Percentiles rank a stretch among this genome's conserved stretches.
Conservation (phyloP, 2,329 filamentous ascomycete genomes). For the Penicillium sp. region DNA sequence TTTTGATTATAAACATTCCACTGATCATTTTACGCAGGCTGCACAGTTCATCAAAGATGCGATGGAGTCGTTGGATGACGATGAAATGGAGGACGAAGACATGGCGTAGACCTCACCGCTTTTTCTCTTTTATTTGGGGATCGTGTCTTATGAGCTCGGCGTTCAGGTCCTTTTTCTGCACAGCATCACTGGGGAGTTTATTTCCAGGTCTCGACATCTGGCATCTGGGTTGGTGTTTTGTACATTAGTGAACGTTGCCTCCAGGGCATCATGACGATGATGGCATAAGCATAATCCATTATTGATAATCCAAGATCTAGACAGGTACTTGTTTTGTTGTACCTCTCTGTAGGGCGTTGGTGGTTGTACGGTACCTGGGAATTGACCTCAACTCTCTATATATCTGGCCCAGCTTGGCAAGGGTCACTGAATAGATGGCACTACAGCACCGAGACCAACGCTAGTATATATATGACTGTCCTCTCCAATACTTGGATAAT, state of each 20-base stretch:
- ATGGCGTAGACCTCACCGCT: constrained; percentile 40
- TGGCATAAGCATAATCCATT: constrained; percentile 17
- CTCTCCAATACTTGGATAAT: too few relatives aligned
- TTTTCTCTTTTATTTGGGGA: constrained; percentile 13
- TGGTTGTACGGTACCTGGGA: not conserved
- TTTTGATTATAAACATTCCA: not conserved
- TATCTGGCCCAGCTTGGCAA: not conserved
- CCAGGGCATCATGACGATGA: constrained; percentile 10
- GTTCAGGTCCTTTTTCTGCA: constrained; percentile 21
- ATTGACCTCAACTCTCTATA: not conserved
- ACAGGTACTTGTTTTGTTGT: not conserved
- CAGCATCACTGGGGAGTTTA: constrained; percentile 26
- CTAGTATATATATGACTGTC: too few relatives aligned
- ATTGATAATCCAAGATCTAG: constrained; percentile 1
- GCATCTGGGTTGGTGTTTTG: constrained; percentile 32
- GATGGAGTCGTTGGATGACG: constrained; percentile 81
- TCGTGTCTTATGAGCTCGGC: constrained; percentile 16
- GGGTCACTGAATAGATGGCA: too few relatives aligned
- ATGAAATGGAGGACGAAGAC: constrained; percentile 60
- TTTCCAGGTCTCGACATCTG: constrained; percentile 22
- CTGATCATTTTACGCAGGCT: constrained; percentile 56
- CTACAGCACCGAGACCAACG: too few relatives aligned
- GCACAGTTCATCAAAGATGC: constrained; percentile 93
- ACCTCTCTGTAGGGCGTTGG: not conserved
- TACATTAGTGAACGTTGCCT: constrained; percentile 33